Conservation (phyloP, 208 protist species). For the Crithidia expoeki region DNA sequence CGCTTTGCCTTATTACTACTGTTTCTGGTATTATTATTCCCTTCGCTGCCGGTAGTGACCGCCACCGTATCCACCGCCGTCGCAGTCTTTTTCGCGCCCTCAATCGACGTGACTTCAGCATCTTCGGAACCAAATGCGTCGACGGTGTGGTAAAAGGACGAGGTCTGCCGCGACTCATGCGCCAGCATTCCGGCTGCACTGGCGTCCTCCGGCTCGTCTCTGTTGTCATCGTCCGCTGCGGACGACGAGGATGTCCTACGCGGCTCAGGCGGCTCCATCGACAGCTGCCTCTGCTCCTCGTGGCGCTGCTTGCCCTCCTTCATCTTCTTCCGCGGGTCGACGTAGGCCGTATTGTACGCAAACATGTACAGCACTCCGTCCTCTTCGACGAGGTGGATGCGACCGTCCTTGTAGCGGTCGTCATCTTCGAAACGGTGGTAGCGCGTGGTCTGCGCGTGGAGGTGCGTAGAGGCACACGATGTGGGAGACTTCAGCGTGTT, state of each 20-base stretch:
- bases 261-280: neutral
- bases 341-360: slow-evolving; percentile 50
- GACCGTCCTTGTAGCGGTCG: slow-evolving; percentile 52
- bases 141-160: slow-evolving; percentile 38
- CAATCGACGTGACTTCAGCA: neutral
- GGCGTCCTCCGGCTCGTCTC: slow-evolving; percentile 1
- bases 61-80: neutral
- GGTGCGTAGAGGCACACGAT: neutral
- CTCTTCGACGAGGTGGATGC: slow-evolving; percentile 68
- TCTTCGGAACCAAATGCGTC: slow-evolving; percentile 34
- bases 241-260: slow-evolving; percentile 7
- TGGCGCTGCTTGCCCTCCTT: slow-evolving; percentile 17
- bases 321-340: slow-evolving; percentile 15
- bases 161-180: slow-evolving; percentile 22
- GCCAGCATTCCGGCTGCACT: neutral
- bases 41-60: neutral
- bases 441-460: slow-evolving; percentile 20
- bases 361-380: slow-evolving; percentile 69
- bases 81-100: neutral
- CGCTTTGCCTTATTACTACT: neutral
- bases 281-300: slow-evolving; percentile 2
- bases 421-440: slow-evolving; percentile 48
- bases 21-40: neutral
- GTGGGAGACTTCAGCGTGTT: neutral
- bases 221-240: slow-evolving; percentile 6